These are phyloP conservation scores for Botrytis sinoallii DNA, from an alignment of 2,329 filamentous ascomycete genomes.

Conservation along the genomic window DNA sequence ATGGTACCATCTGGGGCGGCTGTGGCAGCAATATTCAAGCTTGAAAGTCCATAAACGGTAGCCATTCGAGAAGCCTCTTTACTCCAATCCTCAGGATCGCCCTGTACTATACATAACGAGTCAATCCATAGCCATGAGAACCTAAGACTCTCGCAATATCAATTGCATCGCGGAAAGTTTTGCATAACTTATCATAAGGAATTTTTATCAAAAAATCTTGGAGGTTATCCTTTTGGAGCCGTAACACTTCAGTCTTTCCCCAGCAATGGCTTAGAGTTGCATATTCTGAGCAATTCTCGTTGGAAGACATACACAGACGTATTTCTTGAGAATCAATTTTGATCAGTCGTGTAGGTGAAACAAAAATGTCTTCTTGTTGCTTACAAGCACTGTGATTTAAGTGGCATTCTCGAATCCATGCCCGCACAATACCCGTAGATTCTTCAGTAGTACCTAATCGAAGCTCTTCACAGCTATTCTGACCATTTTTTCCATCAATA, in stretches of 20 bases:
- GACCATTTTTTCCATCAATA: too few species aligned
- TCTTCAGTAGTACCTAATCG: not conserved
- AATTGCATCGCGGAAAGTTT: not conserved
- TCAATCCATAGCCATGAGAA: not conserved
- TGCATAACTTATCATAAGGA: not conserved
- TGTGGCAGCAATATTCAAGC: not conserved
- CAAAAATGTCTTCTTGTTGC: not conserved
- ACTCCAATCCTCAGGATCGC: not conserved
- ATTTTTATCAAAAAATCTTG: not conserved
- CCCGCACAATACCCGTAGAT: not conserved
- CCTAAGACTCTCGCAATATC: not conserved
- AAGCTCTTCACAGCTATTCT: rapidly evolving
- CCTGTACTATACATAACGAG: not conserved
- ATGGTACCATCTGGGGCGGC: not conserved
- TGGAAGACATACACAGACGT: not conserved
- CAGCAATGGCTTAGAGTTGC: not conserved
- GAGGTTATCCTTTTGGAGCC: not conserved
- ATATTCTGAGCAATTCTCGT: not conserved
- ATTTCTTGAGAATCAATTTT: not conserved
- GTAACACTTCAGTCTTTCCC: not conserved
- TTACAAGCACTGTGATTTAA: not conserved
- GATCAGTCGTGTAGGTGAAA: not conserved
- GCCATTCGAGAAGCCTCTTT: not conserved
- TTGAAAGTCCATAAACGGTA: not conserved
- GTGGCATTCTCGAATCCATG: not conserved